Base-by-base conservation (phyloP, 257 asterid genomes). In the Petrea volubilis region DNA sequence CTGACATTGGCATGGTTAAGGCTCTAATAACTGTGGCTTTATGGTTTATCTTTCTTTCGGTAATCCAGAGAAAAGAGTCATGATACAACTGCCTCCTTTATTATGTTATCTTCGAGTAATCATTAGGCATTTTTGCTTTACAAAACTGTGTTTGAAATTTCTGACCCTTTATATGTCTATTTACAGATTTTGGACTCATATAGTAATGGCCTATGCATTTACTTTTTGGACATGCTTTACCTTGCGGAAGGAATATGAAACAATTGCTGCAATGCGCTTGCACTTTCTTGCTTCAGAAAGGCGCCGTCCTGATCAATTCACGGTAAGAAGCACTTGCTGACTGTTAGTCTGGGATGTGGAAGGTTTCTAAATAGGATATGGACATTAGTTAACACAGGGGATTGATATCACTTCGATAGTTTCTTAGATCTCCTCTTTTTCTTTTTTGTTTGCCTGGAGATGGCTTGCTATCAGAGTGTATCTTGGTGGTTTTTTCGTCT, bases 281-380 rank as follows among this genome's bases (percentile, higher is more conserved):
- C 91, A 93, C 76, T 93, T 91, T 82, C 88, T 93, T 75, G 94
- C 96, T 69, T 84, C 98, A 34, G 92, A 84, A 72, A 86, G 71
- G 68, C 97, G 98, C 5, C 96, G 97, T 46, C 96, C 98, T 50
- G 97, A 91, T 79, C 98, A 93, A 60, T 93, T 83, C 77, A 91
- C 94, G 29, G 98, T 93, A 77, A 81, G 83, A 77, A 25, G 60
- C 68, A 57, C 57, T 25, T 75, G 78, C 40, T 80, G 20, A 67
- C 62, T 62, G 25, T 27, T 40, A 15, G 53, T 40, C 52, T 59
- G 51, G 12, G 57, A n/a, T 50, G 70, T 41, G 20, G 50, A 28
- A 31, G n/a, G 18, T 61, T 33, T 55, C 36, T 55, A n/a, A 36
- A 53, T 50, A 52, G 52, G 6, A 40, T 24, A 28, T 31, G 18